These are phyloP conservation scores for Candolleomyces aberdarensis DNA, from an alignment of 768 basidiomycete genomes.

Conservation along the genomic window DNA sequence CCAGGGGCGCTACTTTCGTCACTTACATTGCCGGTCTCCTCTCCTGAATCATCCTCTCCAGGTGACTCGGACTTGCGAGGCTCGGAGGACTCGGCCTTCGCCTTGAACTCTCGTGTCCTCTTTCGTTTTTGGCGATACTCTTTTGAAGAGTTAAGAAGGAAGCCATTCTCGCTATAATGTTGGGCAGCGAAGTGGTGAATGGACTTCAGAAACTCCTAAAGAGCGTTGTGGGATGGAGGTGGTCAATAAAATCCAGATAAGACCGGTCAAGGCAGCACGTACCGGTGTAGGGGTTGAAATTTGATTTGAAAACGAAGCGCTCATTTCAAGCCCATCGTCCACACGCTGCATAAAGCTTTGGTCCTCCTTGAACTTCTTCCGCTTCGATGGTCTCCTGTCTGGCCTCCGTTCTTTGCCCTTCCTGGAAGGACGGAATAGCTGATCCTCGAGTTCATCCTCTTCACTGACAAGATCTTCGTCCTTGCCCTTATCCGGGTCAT, in stretches of 20 bases:
- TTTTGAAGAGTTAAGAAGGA: conserved; percentile 50
- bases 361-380: conserved; percentile 11
- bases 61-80: neutral
- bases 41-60: neutral
- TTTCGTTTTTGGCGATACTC: conserved; percentile 44
- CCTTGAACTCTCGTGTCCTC: conserved; percentile 15
- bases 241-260: too few relatives aligned
- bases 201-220: conserved; percentile 47
- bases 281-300: too few relatives aligned
- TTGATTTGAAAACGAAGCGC: too few relatives aligned
- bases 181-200: conserved; percentile 44
- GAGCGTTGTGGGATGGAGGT: too few relatives aligned
- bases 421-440: neutral
- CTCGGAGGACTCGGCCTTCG: neutral
- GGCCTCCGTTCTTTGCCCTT: conserved; percentile 11
- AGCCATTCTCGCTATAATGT: conserved; percentile 61
- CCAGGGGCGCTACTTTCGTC: too few relatives aligned
- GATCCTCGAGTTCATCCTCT: neutral
- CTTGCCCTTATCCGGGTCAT: conserved; percentile 16
- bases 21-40: too few relatives aligned
- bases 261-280: too few relatives aligned
- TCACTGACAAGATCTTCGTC: conserved; percentile 16
- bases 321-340: too few relatives aligned
- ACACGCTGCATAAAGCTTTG: conserved; percentile 5
- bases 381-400: conserved; percentile 8